Percentiles rank a stretch among this genome's conserved stretches.
These are phyloP conservation scores for Thielaviopsis populi DNA, from an alignment of 2,329 filamentous ascomycete species.

Conservation along the genomic window DNA sequence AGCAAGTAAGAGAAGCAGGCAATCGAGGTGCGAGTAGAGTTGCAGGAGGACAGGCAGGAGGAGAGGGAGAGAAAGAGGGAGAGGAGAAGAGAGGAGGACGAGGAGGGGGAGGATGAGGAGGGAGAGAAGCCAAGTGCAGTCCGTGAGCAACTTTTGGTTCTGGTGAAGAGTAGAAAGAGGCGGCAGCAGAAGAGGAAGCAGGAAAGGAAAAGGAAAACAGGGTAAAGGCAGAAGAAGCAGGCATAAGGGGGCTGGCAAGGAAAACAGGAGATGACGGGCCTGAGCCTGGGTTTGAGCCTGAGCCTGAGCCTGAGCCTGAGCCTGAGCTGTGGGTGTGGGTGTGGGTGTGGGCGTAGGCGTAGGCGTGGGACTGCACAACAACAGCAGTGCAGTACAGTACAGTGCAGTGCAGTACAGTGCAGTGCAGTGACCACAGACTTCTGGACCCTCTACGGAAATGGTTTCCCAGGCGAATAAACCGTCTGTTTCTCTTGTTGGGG, in stretches of 20 bases:
- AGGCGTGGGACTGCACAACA: no score
- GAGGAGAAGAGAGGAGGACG: neutral
- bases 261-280: slow-evolving; percentile 5
- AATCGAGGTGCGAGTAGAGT: neutral
- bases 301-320: neutral
- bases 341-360: slow-evolving; percentile 9
- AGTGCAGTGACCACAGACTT: neutral
- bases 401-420: neutral
- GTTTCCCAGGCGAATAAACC: neutral
- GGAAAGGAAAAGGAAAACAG: slow-evolving; percentile 9
- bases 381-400: neutral
- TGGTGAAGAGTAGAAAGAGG: neutral
- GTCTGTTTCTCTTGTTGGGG: neutral
- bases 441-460: neutral
- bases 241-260: slow-evolving; percentile 15
- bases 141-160: slow-evolving; percentile 2
- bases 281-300: neutral
- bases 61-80: neutral
- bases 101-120: neutral
- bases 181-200: neutral
- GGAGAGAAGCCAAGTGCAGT: slow-evolving; percentile 1
- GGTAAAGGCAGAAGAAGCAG: slow-evolving; percentile 9
- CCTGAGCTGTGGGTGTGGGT: neutral
- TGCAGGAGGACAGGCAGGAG: neutral
- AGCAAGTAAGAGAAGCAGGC: neutral